Percentiles rank a stretch among this genome's conserved stretches.
Evolutionary conservation across 768 basidiomycete genomes (phyloP).

Genomic region (Russula brevipes): DNA sequence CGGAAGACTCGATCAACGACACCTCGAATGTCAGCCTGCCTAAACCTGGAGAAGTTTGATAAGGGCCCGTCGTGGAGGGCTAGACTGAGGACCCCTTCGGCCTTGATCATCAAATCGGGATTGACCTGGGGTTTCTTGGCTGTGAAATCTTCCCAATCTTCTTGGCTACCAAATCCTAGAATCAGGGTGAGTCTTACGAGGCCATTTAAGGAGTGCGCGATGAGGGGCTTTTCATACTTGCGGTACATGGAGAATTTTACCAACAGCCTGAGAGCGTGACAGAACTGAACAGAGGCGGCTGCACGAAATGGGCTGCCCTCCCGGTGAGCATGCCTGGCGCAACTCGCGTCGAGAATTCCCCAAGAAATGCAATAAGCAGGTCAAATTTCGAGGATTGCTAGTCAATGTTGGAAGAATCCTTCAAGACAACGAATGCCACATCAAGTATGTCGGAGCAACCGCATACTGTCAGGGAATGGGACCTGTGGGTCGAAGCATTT

Average conservation of each 20-base stretch:
- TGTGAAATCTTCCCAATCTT: not conserved
- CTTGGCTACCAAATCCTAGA: not conserved
- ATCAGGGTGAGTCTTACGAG: not conserved
- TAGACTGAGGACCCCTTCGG: not conserved
- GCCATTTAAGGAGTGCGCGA: not conserved
- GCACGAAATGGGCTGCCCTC: not conserved
- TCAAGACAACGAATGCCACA: not conserved
- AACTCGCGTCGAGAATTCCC: not conserved
- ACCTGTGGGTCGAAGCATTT: not conserved
- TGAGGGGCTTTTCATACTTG: not conserved
- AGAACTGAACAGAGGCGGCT: not conserved
- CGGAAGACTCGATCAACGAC: not conserved
- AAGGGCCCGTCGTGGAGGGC: conserved; percentile 1
- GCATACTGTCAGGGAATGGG: not conserved
- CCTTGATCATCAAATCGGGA: not conserved
- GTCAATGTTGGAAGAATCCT: not conserved
- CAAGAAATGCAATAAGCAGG: not conserved
- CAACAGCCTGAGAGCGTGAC: not conserved
- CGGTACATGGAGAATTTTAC: not conserved
- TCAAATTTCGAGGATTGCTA: not conserved
- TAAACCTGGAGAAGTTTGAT: not conserved
- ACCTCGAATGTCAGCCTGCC: not conserved
- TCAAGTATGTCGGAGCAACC: not conserved
- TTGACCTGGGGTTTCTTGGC: not conserved
- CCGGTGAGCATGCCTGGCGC: not conserved